A percentile compares a stretch with the other conserved stretches of the same genome.
Conservation (phyloP, 148 eudicot species). For the Talinum fruticosum region DNA sequence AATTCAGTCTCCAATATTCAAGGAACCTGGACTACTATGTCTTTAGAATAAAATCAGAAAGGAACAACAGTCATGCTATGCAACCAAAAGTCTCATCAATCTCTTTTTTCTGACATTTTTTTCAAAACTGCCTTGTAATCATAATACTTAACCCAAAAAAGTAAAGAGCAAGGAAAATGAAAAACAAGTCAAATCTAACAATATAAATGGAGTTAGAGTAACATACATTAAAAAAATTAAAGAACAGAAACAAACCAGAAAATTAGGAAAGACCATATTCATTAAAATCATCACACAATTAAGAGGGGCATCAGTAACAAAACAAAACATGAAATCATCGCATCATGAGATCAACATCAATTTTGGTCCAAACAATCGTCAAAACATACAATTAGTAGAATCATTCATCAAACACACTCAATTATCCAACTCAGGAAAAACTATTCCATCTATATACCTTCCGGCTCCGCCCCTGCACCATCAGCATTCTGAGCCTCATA, state of each 20-base stretch:
- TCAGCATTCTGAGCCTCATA: conserved; percentile 44
- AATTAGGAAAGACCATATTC: neutral
- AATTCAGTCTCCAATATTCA: neutral
- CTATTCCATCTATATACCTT: conserved; percentile 33
- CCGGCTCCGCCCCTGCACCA: conserved; percentile 17
- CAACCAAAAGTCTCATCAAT: neutral
- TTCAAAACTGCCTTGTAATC: too few species aligned
- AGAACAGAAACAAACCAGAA: neutral
- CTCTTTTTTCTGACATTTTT: too few species aligned
- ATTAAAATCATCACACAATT: neutral
- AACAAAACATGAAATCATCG: neutral
- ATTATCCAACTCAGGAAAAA: conserved; percentile 1
- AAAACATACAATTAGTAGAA: neutral
- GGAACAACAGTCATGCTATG: neutral
- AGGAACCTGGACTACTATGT: neutral
- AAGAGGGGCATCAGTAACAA: neutral
- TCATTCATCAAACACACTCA: neutral
- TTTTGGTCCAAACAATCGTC: neutral
- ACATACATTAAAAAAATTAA: neutral
- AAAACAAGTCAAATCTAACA: neutral
- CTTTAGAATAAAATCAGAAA: neutral
- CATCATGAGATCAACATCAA: conserved; percentile 2
- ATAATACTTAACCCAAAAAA: too few species aligned
- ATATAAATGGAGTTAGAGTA: neutral
- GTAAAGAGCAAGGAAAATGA: neutral